Evolutionary conservation across 306 rosid genomes (phyloP).

Genomic region (Echinosophora koreensis): DNA sequence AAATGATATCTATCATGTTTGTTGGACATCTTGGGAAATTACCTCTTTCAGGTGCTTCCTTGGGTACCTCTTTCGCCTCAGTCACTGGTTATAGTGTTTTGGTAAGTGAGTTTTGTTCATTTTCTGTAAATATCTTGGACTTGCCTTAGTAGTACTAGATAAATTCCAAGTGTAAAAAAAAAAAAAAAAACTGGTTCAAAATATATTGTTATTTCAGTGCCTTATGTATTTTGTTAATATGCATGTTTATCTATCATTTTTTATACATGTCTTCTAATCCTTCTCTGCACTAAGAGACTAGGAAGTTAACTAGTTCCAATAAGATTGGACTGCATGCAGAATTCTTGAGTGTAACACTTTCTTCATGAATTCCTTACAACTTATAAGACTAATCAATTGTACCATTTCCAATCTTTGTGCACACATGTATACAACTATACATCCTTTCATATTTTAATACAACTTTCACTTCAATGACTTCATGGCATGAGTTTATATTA

Average conservation of each 20-base stretch:
- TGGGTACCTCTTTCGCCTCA: slow-evolving; percentile 62
- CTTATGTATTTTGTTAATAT: not conserved
- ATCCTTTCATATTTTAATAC: not conserved
- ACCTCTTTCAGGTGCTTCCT: slow-evolving; percentile 66
- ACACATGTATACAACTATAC: not conserved
- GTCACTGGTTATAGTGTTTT: slow-evolving; percentile 61
- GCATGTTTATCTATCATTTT: not conserved
- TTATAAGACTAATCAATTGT: not conserved
- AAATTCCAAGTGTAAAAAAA: slow-evolving; percentile 9
- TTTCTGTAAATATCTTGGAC: not conserved
- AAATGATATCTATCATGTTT: slow-evolving; percentile 62
- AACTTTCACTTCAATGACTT: not conserved
- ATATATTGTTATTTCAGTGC: slow-evolving; percentile 7
- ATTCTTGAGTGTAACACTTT: not conserved
- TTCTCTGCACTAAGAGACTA: not conserved
- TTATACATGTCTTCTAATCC: not conserved
- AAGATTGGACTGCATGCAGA: not conserved
- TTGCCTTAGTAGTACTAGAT: not conserved
- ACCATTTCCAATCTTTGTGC: not conserved
- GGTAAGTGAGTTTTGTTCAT: slow-evolving; percentile 44
- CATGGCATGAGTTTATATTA: not conserved
- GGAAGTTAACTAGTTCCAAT: not conserved
- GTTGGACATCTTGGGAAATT: slow-evolving; percentile 68
- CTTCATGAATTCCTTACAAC: slow-evolving; percentile 2
- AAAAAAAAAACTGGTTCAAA: slow-evolving; percentile 3